Percentiles rank a stretch among this genome's conserved stretches.
Conservation (phyloP, 1,284 basidiomycete genomes). For the Earliella scabrosa region DNA sequence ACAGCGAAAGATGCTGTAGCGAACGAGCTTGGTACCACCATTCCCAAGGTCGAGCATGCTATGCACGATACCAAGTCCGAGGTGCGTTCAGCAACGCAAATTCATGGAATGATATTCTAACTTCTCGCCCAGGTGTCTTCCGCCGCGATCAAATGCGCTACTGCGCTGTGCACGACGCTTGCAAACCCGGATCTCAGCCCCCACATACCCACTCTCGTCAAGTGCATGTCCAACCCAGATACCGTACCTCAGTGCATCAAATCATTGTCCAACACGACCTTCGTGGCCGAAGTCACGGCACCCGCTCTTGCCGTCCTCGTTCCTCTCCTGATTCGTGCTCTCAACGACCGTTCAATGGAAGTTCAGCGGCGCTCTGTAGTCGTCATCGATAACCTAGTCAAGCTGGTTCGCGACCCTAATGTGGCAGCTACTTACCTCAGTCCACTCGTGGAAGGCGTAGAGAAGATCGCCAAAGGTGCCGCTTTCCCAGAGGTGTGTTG, state of each 20-base stretch:
- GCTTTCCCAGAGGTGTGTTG: slow-evolving; percentile 89
- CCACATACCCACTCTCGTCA: slow-evolving; percentile 91
- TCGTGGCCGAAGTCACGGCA: slow-evolving; percentile 96
- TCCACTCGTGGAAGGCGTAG: slow-evolving; percentile 88
- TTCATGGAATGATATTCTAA: slow-evolving; percentile 5
- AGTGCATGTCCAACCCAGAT: slow-evolving; percentile 92
- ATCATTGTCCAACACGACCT: slow-evolving; percentile 92
- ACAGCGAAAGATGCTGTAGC: slow-evolving; percentile 84
- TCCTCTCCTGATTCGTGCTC: slow-evolving; percentile 88
- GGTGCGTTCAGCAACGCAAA: slow-evolving; percentile 47
- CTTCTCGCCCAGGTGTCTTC: slow-evolving; percentile 71
- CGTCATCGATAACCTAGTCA: slow-evolving; percentile 97
- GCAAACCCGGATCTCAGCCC: slow-evolving; percentile 94
- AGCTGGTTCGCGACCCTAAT: slow-evolving; percentile 92
- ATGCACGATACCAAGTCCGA: slow-evolving; percentile 99
- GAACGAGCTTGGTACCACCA: slow-evolving; percentile 79
- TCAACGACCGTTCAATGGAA: slow-evolving; percentile 97
- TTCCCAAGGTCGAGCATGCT: slow-evolving; percentile 87
- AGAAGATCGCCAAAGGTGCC: slow-evolving; percentile 89
- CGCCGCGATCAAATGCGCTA: slow-evolving; percentile 93
- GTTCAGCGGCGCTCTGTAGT: slow-evolving; percentile 89
- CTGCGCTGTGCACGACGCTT: slow-evolving; percentile 88
- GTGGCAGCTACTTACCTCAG: slow-evolving; percentile 92
- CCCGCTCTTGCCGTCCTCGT: slow-evolving; percentile 97
- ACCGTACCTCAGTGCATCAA: slow-evolving; percentile 95